A percentile compares a stretch with the other conserved stretches of the same genome.
These are phyloP conservation scores for Kluyveromyces sp. DNA, from an alignment of 1,139 yeast genomes.

Conservation along the genomic window DNA sequence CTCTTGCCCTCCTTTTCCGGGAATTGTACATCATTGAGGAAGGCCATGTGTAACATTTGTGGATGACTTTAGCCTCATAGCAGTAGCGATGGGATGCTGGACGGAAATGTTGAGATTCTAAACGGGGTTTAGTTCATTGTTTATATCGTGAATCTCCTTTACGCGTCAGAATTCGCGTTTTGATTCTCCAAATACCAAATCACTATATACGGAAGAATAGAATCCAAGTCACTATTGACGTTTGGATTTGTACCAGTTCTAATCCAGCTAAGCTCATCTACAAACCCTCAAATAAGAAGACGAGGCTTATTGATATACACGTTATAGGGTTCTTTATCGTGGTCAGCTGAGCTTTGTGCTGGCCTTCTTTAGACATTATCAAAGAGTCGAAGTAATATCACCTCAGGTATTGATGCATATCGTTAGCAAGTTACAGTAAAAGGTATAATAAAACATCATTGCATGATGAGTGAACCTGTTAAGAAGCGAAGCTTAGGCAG, in stretches of 20 bases:
- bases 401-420: no score
- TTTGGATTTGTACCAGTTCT: neutral
- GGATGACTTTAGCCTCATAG: neutral
- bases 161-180: constrained; percentile 1
- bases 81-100: neutral
- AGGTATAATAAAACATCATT: no score
- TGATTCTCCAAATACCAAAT: neutral
- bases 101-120: neutral
- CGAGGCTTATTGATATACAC: no score
- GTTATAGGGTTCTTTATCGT: no score
- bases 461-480: constrained; percentile 12
- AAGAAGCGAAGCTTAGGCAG: constrained; percentile 32
- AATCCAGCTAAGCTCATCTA: no score
- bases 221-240: neutral
- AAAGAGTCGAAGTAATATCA: no score
- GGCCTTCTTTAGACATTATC: no score
- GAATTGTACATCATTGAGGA: neutral
- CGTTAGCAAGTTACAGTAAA: no score
- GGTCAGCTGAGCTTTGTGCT: no score
- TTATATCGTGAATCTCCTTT: neutral
- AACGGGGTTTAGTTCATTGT: neutral
- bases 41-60: constrained; percentile 1
- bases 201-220: neutral
- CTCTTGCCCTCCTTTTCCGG: neutral
- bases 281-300: no score